Percentiles rank a stretch among this genome's conserved stretches.
Evolutionary conservation across 1,139 yeast genomes (phyloP).

Genomic region (Yamadazyma dendronema): DNA sequence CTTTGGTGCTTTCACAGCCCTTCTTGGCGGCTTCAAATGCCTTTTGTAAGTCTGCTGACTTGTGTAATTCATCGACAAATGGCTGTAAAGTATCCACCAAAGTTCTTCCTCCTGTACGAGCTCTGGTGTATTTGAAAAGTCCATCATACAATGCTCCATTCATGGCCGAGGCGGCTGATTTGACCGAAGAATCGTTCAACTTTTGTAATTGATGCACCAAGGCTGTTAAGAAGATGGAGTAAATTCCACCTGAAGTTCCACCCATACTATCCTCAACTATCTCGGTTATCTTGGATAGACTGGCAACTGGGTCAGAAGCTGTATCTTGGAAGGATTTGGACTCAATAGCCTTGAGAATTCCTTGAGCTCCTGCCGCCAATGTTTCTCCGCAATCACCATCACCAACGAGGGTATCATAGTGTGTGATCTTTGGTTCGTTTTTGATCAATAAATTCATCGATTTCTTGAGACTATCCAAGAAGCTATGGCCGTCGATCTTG

Average conservation of each 20-base stretch:
- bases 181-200: conserved; percentile 35
- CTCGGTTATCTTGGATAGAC: conserved; percentile 58
- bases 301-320: conserved; percentile 41
- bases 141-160: conserved; percentile 42
- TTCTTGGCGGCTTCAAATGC: conserved; percentile 69
- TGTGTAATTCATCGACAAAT: conserved; percentile 61
- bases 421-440: conserved; percentile 79
- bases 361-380: conserved; percentile 75
- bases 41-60: conserved; percentile 47
- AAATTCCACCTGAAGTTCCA: conserved; percentile 93
- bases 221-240: conserved; percentile 69
- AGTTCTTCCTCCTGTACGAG: conserved; percentile 88
- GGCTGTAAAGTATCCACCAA: conserved; percentile 87
- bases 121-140: conserved; percentile 73
- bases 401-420: conserved; percentile 85
- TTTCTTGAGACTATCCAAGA: conserved; percentile 36
- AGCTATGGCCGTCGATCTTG: conserved; percentile 38
- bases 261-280: conserved; percentile 90
- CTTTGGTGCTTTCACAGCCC: conserved; percentile 76
- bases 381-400: conserved; percentile 98
- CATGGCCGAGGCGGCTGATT: conserved; percentile 27
- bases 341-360: conserved; percentile 55
- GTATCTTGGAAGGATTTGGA: conserved; percentile 29
- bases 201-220: conserved; percentile 32
- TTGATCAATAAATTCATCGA: conserved; percentile 53